These are phyloP conservation scores for Lippia alba DNA, from an alignment of 305 asterid species.

Conservation along the genomic window DNA sequence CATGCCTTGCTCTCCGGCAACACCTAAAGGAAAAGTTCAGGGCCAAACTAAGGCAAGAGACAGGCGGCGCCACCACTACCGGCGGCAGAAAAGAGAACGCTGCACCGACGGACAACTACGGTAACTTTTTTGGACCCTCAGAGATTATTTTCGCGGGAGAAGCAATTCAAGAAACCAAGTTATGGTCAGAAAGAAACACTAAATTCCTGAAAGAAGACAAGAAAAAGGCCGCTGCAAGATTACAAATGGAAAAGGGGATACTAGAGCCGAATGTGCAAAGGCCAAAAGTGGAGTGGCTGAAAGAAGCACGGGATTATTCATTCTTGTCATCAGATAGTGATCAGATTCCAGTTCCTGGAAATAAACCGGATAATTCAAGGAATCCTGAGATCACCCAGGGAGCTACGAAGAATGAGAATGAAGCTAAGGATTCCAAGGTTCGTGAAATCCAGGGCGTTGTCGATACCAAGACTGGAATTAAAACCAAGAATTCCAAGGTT, in stretches of 20 bases:
- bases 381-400: no score
- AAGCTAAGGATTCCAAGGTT: not conserved
- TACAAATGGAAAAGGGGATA: no score
- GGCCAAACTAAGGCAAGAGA: slow-evolving; percentile 20
- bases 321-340: slow-evolving; percentile 21
- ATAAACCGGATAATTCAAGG: not conserved
- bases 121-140: slow-evolving; percentile 24
- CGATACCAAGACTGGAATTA: not conserved
- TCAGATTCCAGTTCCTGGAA: not conserved
- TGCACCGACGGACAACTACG: not conserved
- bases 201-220: not conserved
- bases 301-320: slow-evolving; percentile 33
- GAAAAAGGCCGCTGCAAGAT: no score
- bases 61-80: not conserved
- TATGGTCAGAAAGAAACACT: not conserved
- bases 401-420: no score
- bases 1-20: slow-evolving; percentile 12
- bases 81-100: slow-evolving; percentile 10
- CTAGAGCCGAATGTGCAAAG: not conserved
- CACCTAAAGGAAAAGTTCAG: slow-evolving; percentile 7
- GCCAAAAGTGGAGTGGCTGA: slow-evolving; percentile 11
- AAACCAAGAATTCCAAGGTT: no score
- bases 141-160: not conserved
- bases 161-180: not conserved
- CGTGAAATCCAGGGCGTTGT: not conserved